phyloP scores from a whole-genome alignment of 169 alveolate species.

The Plasmodium reichenowi region DNA sequence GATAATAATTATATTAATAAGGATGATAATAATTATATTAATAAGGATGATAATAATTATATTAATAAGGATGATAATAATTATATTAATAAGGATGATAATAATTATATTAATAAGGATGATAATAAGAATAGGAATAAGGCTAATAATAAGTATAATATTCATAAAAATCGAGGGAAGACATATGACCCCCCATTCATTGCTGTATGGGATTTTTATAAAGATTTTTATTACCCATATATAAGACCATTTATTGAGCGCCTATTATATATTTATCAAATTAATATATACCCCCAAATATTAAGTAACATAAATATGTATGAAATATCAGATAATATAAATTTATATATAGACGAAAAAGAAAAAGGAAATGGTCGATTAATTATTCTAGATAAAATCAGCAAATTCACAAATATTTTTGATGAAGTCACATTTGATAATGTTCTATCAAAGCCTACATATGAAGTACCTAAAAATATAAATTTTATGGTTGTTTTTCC shows the following conservation, averaged over 20 bases:
- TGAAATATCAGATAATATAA: conserved; percentile 40
- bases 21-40: not conserved
- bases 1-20: not conserved
- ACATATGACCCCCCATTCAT: not conserved
- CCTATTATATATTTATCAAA: conserved; percentile 53
- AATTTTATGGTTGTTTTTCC: conserved; percentile 61
- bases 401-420: conserved; percentile 38
- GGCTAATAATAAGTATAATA: not conserved
- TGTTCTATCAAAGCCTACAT: conserved; percentile 49
- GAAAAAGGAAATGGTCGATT: conserved; percentile 8
- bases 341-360: conserved; percentile 21
- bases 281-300: conserved; percentile 29
- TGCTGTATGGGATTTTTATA: conserved; percentile 71
- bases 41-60: not conserved
- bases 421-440: conserved; percentile 55
- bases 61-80: not conserved
- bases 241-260: conserved; percentile 46
- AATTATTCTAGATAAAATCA: conserved; percentile 36
- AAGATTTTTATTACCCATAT: conserved; percentile 66
- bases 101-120: not conserved
- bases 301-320: conserved; percentile 44
- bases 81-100: not conserved
- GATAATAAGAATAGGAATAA: not conserved
- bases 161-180: not conserved
- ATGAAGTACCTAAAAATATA: conserved; percentile 55